Evolutionary conservation across 495 filamentous ascomycete genomes (phyloP).

Genomic region (Neurospora sp.): DNA sequence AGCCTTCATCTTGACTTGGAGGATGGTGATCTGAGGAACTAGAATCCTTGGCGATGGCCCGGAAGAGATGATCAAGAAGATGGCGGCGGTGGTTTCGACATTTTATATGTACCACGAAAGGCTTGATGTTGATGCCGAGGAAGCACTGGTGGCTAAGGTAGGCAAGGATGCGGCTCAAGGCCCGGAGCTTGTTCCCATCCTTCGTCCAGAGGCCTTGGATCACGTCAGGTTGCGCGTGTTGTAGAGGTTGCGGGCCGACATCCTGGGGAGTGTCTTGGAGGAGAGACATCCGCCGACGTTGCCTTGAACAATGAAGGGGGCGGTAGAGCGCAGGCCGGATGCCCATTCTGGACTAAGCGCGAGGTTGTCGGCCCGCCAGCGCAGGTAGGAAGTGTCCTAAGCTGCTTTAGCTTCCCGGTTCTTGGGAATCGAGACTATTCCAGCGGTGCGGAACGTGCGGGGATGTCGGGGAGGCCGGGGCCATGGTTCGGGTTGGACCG

Average conservation of each 20-base stretch:
- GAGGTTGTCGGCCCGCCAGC: conserved; percentile 4
- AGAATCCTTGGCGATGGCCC: not conserved
- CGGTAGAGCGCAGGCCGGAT: conserved; percentile 10
- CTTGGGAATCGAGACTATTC: not conserved
- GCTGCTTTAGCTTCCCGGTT: not conserved
- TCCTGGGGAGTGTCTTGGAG: not conserved
- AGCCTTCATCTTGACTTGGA: conserved; percentile 17
- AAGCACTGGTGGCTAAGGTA: not conserved
- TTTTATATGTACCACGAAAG: conserved; percentile 1
- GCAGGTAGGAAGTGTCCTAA: not conserved
- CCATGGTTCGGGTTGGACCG: not conserved
- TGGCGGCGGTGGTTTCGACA: not conserved
- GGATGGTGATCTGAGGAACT: not conserved
- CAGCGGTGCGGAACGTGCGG: not conserved
- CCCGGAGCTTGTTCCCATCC: not conserved
- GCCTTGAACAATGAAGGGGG: conserved; percentile 5
- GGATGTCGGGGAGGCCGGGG: not conserved
- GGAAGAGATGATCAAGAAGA: not conserved
- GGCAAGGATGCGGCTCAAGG: conserved; percentile 5
- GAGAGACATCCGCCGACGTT: conserved; percentile 5
- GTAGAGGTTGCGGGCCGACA: not conserved
- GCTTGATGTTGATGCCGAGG: not conserved
- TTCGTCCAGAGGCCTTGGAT: not conserved
- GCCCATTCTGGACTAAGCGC: conserved; percentile 12
- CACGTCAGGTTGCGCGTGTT: not conserved